Conservation (phyloP, 352 stramenopile genomes). For the Plasmopara viticola region DNA sequence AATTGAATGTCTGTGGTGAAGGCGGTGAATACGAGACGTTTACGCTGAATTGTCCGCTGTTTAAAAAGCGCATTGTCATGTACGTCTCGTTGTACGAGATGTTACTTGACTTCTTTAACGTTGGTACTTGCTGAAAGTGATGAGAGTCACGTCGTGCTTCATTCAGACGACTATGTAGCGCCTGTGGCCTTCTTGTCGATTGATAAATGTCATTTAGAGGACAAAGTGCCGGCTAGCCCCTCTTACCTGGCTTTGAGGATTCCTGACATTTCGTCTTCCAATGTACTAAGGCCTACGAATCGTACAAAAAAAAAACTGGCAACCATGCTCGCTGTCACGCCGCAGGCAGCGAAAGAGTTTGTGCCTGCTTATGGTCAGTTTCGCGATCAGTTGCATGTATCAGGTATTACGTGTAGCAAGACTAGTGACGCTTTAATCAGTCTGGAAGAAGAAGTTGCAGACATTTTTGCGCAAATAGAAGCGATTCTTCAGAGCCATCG, state of each 20-base stretch:
- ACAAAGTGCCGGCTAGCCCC: slow-evolving; percentile 56
- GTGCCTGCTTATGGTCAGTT: slow-evolving; percentile 34
- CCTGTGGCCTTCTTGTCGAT: slow-evolving; percentile 92
- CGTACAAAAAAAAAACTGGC: slow-evolving; percentile 12
- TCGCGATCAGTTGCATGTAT: slow-evolving; percentile 61
- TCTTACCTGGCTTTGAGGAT: slow-evolving; percentile 38
- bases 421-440: slow-evolving; percentile 24
- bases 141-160: slow-evolving; percentile 87
- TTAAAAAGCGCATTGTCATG: slow-evolving; percentile 91
- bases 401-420: slow-evolving; percentile 47
- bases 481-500: slow-evolving; percentile 28
- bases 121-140: slow-evolving; percentile 40
- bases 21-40: slow-evolving; percentile 99
- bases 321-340: slow-evolving; percentile 17
- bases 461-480: slow-evolving; percentile 44
- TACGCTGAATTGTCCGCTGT: slow-evolving; percentile 95
- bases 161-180: slow-evolving; percentile 89
- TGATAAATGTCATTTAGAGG: slow-evolving; percentile 83
- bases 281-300: background rate
- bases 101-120: slow-evolving; percentile 3
- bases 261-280: slow-evolving; percentile 6
- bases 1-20: slow-evolving; percentile 98
- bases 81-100: slow-evolving; percentile 21
- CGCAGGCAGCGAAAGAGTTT: slow-evolving; percentile 11
- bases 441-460: slow-evolving; percentile 57